Base-by-base conservation (phyloP, 2,329 filamentous ascomycete genomes). In the Chaetoscypha palmicola region DNA sequence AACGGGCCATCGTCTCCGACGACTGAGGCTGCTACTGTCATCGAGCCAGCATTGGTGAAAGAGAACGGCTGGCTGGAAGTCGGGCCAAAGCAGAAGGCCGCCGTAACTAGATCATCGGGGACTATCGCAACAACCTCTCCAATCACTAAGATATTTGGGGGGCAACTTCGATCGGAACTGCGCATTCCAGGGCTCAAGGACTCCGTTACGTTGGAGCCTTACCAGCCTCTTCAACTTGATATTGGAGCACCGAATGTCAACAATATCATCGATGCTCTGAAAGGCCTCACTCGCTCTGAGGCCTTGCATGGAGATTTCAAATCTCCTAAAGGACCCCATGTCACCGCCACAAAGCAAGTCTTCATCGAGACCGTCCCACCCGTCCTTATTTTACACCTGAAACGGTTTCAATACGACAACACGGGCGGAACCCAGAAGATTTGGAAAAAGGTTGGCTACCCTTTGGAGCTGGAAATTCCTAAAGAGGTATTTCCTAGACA, bases 391-490 rank as follows among this genome's bases (percentile, higher is more conserved):
- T 75, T 98, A 7, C 92, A 98, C 61, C 74, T 98, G 32, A 98
- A 98, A 69, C 87, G 92, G 34, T 98, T 98, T 72, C 88, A 96
- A 58, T 97, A 95, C 58, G 89, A 97, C 58, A 86, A 81, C 49
- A 78, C 83, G 46, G 86, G 83, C 34, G 89, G 89, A 19, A 94
- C 89, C 0, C 84, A 95, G 59, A 98, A 98, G 72, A 94, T 97
- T 52, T 96, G 91, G 87, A 98, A 97, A 71, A 94, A 91, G 69
- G 75, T 98, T 46, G 91, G 89, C 16, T 98, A 98, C 60, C 92
- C 92, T 0, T 71, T 98, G 21, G 90, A 97, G 59, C 73, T 98
- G 39, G 91, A 97, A 62, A 88, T 98, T 50, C 92, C 92, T 0
- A 84, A 83, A 45, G 91, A 97, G 61, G 84, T 88, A 8, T 84